Evolutionary conservation across 768 basidiomycete genomes (phyloP), one percentile per base, ranked within the genome.

Genomic region (Candolleomyces eurysporus): DNA sequence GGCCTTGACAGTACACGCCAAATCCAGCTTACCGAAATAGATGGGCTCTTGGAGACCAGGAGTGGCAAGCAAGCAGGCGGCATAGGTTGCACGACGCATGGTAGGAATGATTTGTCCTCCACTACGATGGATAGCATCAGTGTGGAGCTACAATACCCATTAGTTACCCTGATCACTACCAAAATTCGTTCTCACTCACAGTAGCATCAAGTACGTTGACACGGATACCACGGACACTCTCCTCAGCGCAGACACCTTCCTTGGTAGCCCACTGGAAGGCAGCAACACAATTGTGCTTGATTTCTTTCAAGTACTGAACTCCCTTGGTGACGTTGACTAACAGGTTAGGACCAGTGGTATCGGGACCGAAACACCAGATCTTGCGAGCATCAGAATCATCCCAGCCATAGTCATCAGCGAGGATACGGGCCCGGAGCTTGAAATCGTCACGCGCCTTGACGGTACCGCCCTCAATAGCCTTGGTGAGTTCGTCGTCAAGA

Each of bases 321-420:
- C 94, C 97, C 86, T 98, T 99, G 70, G 97, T 98, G 68, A 91
- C 92, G 79, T 99, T 97, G 70, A 97, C 94, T 76, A 99, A 79
- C 77, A 99, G 76, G 80, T 99, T 99, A 60, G 97, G 88, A 50
- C 97, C 97, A 66, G 92, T 94, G 56, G 94, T 97, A 66, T 99
- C 97, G 64, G 97, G 97, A 69, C 96, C 97, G 84, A 99, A 99
- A 78, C 92, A 94, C 97, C 97, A 99, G 73, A 99, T 98, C 85
- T 97, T 98, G 72, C 97, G 85, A 68, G 97, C 97, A 71, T 99
- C 97, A 63, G 97, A 97, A 67, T 98, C 96, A 75, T 99, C 97
- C 97, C 97, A 98, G 58, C 94, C 94, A 73, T 79, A 90, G 66
- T 98, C 95, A 74, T 99, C 97, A 63, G 97, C 97, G 66, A 99